Evolutionary conservation across 257 asterid species (phyloP).

Genomic region (Nicotiana knightiana): DNA sequence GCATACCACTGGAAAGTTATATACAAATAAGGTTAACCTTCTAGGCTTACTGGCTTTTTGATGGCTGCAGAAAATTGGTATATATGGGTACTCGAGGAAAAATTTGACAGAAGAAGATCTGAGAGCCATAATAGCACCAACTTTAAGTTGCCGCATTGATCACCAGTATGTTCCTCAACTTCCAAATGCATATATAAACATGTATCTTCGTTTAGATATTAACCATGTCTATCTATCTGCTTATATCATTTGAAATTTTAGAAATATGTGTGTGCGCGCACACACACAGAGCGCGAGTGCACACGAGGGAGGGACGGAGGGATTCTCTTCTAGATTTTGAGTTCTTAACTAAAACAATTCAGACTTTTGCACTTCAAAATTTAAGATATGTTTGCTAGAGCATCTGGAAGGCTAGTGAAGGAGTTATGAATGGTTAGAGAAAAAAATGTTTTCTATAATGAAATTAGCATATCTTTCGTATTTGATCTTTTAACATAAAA

Average conservation of each 20-base stretch:
- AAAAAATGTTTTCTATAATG: neutral
- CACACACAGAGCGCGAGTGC: neutral
- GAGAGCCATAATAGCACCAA: constrained; percentile 43
- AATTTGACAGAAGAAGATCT: constrained; percentile 33
- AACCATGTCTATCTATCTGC: neutral
- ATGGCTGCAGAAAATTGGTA: constrained; percentile 31
- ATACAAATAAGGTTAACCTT: neutral
- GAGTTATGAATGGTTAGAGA: neutral
- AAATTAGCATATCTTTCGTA: neutral
- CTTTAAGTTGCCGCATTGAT: constrained; percentile 46
- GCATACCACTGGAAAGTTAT: neutral
- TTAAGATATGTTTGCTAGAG: neutral
- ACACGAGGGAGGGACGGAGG: neutral
- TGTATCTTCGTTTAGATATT: neutral
- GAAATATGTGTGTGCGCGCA: neutral
- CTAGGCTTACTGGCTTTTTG: constrained; percentile 9
- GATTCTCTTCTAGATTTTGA: constrained; percentile 5
- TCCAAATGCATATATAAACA: neutral
- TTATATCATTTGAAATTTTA: neutral
- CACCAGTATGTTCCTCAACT: constrained; percentile 32
- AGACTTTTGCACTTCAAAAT: constrained; percentile 4
- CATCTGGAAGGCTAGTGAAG: neutral
- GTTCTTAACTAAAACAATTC: neutral
- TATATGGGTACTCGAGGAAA: constrained; percentile 45
- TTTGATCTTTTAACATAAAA: neutral